Base-by-base conservation (phyloP, 2,329 filamentous ascomycete species). In the Pyricularia pennisetigena region DNA sequence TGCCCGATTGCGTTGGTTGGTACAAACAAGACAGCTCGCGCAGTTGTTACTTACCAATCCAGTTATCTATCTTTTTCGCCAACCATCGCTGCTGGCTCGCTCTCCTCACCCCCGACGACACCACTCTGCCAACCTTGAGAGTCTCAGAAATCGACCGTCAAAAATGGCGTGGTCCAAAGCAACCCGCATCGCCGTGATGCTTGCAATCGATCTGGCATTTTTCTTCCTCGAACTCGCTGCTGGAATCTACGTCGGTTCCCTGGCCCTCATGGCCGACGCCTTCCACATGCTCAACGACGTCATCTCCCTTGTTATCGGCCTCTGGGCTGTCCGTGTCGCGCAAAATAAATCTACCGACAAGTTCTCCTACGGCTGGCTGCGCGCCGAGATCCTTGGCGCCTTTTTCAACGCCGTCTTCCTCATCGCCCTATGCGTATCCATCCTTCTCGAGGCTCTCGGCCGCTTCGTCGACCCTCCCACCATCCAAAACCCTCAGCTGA, bases 201-300 rank as follows among this genome's bases (percentile, higher is more conserved):
- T 99, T 77, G 90, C 82, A 71, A 97, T 99, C 76, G 94, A 98
- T 80, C 85, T 89, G 67, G 84, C 86, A 59, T 99, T 99, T 82
- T 97, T 99, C 80, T 79, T 97, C 65, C 82, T 98, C 69, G 95
- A 99, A 80, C 81, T 99, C 70, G 88, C 90, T 69, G 88, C 90
- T 70, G 94, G 95, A 70, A 92, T 97, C 82, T 82, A 90, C 71
- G 93, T 97, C 70, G 90, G 94, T 76, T 98, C 95, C 23, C 86
- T 99, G 73, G 95, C 95, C 54, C 86, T 99, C 69, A 93, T 96
- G 76, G 95, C 95, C 68, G 95, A 99, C 82, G 93, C 95, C 70
- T 99, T 99, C 79, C 95, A 99, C 81, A 99, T 99, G 95, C 84
- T 99, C 70, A 99, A 99, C 82, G 95, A 99, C 86, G 95, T 99